Percentiles rank a stretch among this genome's conserved stretches.
These are phyloP conservation scores for Candida caryicola DNA, from an alignment of 805 yeast species.

Conservation along the genomic window DNA sequence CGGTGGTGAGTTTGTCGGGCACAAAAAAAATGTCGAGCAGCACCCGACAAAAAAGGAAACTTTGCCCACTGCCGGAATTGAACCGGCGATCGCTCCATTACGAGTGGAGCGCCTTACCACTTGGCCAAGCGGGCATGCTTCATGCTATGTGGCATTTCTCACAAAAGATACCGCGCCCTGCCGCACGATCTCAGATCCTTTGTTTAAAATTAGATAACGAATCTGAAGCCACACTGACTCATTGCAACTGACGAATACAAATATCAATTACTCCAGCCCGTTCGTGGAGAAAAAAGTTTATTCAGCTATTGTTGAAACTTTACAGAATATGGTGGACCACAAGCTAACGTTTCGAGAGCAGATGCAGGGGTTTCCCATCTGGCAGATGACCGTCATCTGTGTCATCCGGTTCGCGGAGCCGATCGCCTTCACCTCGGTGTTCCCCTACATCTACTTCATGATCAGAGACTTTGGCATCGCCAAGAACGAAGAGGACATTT, in stretches of 20 bases:
- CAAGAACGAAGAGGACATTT: slow-evolving; percentile 49
- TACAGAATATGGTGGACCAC: slow-evolving; percentile 4
- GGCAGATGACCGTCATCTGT: slow-evolving; percentile 41
- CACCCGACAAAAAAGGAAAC: slow-evolving; percentile 14
- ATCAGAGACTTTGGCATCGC: slow-evolving; percentile 52
- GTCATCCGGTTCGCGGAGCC: slow-evolving; percentile 59
- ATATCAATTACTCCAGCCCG: too few species aligned
- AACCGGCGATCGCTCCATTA: slow-evolving; percentile 55
- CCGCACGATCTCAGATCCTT: too few species aligned
- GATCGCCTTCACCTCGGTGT: slow-evolving; percentile 59
- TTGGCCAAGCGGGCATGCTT: slow-evolving; percentile 48
- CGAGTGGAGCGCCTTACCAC: slow-evolving; percentile 56
- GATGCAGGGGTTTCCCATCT: slow-evolving; percentile 54
- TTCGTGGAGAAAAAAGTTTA: too few species aligned
- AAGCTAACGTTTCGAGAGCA: slow-evolving; percentile 37
- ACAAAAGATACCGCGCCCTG: too few species aligned
- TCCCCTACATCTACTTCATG: slow-evolving; percentile 65
- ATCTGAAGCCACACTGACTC: too few species aligned
- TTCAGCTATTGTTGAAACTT: too few species aligned
- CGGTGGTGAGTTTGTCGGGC: too few species aligned
- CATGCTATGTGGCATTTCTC: too few species aligned
- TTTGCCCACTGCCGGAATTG: slow-evolving; percentile 51
- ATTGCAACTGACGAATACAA: too few species aligned
- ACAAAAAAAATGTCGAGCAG: too few species aligned
- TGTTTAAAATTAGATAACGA: too few species aligned